Evolutionary conservation across 73 alveolate species (phyloP), one percentile per base, ranked within the genome.

Genomic region (Paraurostyla sp.): DNA sequence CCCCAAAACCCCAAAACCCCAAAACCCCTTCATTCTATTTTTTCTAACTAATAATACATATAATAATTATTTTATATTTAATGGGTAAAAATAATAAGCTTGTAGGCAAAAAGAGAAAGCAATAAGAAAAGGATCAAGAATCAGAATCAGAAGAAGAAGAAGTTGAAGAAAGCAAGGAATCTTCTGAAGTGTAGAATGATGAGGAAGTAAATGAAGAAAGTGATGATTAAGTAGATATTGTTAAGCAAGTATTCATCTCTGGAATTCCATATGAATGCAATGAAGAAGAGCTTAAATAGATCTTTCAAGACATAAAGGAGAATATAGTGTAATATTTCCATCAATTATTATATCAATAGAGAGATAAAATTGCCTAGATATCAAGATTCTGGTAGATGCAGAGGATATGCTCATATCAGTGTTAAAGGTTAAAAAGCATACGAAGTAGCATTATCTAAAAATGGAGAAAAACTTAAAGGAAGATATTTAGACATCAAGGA

Each of bases 231-330:
- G n/a, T n/a, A n/a, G n/a, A 27, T 7, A 6, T 60, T 11, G 23
- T 30, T 9, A 4, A 60, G 92, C 86, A 83, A 50, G 92, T 95
- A 35, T 97, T 97, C 76, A 87, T 95, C 36, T 91, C 97, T 78
- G 99, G 99, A 75, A 81, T 97, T 56, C 99, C 99, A 30, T 97
- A 97, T 92, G 96, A 94, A 83, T 89, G 97, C 71, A 91, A 92
- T 50, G 98, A 96, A 78, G 97, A 94, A n/a, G 98, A 94, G 62
- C 83, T 97, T 35, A 92, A 87, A 58, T 90, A 90, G 30, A 88
- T 95, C 88, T 96, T 97, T 83, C 9, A 25, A 9, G 46, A 7
- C 48, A 49, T 32, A 4, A 29, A 4, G 73, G 92, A 45, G 87
- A 89, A 43, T 92, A 92, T 88, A 98, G 96, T 18, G 84, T 41